Base-by-base conservation (phyloP, 2,329 filamentous ascomycete species). In the Chaetomiaceae sp. region DNA sequence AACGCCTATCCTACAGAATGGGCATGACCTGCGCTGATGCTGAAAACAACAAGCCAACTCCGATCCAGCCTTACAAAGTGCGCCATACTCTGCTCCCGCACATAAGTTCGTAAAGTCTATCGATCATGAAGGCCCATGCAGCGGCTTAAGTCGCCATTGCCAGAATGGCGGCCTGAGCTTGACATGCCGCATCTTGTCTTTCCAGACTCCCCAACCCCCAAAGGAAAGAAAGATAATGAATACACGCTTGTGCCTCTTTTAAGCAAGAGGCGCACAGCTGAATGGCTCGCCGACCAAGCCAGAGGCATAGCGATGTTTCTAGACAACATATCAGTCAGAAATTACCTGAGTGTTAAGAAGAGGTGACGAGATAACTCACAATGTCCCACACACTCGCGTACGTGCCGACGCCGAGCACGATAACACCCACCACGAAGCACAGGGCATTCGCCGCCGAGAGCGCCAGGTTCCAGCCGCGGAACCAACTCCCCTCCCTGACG, bases 401-500 rank as follows among this genome's bases (percentile, higher is more conserved):
- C 2, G 58, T 60, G 1, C 60, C 60, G 4, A 56, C 49, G 14
- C 56, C 58, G 19, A 62, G 54, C 19, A 62, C 51, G 14, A 53
- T 36, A 14, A 62, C 40, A 20, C 60, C 60, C 14, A 62, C 52
- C 5, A 50, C 4, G 19, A 62, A 60, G 32, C 45, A 47, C 9
- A 58, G 7, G 0, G 15, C 42, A 40, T 62, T 62, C 49, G 52
- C 12, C 5, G 43, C 20, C 3, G 47, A 36, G 17, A 54, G 42
- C 2, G 38, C 3, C 32, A 56, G 38, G 40, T 65, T 64, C 50
- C 56, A 49, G 15, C 32, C 42, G 18, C 41, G 43, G 45, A 53
- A 52, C 60, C 60, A 63, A 32, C 48, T 53, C 20, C 61, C 62
- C 40, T 63, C 57, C 54, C 47, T 60, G 49, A 64, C 55, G 26